phyloP scores from a whole-genome alignment of 257 asterid genomes.

The Gentiana straminea region DNA sequence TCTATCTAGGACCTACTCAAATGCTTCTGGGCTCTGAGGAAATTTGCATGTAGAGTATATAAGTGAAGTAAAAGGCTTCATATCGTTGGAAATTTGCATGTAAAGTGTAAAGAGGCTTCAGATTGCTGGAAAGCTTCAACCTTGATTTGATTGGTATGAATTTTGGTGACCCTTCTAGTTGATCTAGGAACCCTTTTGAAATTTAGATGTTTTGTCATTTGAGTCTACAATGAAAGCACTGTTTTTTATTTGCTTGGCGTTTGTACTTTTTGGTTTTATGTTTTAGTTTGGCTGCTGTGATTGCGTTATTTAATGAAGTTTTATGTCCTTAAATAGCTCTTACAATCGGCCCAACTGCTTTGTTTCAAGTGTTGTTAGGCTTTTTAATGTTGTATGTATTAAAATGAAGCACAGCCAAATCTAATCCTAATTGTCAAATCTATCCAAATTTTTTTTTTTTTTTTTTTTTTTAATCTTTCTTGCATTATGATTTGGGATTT shows the following conservation, averaged over 20 bases:
- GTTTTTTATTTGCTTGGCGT: neutral
- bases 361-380: no score
- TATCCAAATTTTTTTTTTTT: no score
- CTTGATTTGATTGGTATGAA: constrained; percentile 19
- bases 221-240: neutral
- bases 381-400: no score
- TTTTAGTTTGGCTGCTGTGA: neutral
- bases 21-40: neutral
- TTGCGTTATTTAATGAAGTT: no score
- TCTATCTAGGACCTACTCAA: neutral
- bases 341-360: no score
- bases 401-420: no score
- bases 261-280: neutral
- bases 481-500: no score
- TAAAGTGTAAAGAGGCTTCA: constrained; percentile 2
- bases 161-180: constrained; percentile 1
- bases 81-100: constrained; percentile 7
- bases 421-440: no score
- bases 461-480: no score
- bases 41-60: no score
- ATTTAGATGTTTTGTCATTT: neutral
- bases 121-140: constrained; percentile 10
- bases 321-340: no score
- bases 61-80: constrained; percentile 1
- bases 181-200: constrained; percentile 9